Evolutionary conservation across 2,329 filamentous ascomycete genomes (phyloP), one percentile per base, ranked within the genome.

Genomic region (Hypomyces perniciosus): DNA sequence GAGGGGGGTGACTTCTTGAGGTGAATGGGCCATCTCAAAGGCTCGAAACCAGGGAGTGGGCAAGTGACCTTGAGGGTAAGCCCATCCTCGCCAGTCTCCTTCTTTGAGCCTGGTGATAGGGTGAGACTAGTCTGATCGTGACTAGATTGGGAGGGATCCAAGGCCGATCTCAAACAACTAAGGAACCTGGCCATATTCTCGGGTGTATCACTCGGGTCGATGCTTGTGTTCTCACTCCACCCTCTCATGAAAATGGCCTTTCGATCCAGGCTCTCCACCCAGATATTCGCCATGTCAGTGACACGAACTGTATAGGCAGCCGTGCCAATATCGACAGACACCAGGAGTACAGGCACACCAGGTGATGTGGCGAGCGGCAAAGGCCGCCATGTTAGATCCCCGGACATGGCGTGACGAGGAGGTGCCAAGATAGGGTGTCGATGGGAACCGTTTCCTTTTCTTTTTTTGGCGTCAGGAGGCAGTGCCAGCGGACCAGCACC

Each of bases 251-350:
- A 76, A 51, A 92, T 85, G 8, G 72, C 74, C n/a, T 72, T 73
- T 26, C 80, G 72, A 50, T 82, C 77, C 26, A 90, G 68, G 7
- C 66, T 73, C 67, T 91, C 87, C 28, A 72, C 69, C 88, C 88
- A 93, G n/a, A 90, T 71, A 57, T 83, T 79, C 62, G 79, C 83
- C 53, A 90, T 74, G 62, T 92, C 88, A 2, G 86, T 89, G 37
- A 92, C 63, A 52, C 80, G 75, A 29, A 91, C 64, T 2, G 71
- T 75, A 68, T 91, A 91, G 8, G 80, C 77, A 26, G 75, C 67
- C 12, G 71, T 46, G 5, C 70, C 70, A 60, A 86, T 82, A 29
- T 66, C 61, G 20, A 78, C 72, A 54, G 85, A 86, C 40, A 86
- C 73, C 33, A 91, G 72, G 6, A 91, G 73, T 35, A 77, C 71